Conservation (phyloP, 352 stramenopile genomes). For the Blastocystis sp. region DNA sequence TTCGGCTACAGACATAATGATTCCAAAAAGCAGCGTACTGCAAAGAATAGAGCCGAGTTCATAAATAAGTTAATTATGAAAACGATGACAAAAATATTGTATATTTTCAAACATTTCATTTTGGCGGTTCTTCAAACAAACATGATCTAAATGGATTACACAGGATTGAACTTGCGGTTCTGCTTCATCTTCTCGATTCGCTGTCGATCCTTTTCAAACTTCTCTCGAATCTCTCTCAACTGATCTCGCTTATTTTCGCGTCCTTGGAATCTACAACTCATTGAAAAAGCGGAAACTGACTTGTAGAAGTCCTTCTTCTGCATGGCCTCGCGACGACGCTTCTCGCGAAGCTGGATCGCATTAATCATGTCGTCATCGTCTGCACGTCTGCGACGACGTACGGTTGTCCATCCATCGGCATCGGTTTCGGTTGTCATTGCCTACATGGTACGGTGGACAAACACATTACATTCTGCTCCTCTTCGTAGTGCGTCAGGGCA, state of each 20-base stretch:
- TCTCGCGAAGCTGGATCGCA: slow-evolving; percentile 25
- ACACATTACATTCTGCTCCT: neutral
- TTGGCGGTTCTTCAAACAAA: neutral
- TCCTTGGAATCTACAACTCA: slow-evolving; percentile 6
- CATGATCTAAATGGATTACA: neutral
- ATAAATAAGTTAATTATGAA: neutral
- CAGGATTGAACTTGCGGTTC: slow-evolving; percentile 37
- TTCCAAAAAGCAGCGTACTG: neutral
- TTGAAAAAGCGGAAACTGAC: neutral
- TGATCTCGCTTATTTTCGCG: slow-evolving; percentile 28
- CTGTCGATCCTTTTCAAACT: slow-evolving; percentile 1
- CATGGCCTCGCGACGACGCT: neutral
- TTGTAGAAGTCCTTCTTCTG: slow-evolving; percentile 55
- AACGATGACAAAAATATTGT: neutral
- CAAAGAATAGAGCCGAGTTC: neutral
- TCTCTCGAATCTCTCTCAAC: slow-evolving; percentile 29
- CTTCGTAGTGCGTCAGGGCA: neutral
- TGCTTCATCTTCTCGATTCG: slow-evolving; percentile 39
- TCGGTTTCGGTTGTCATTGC: slow-evolving; percentile 22
- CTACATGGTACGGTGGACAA: neutral
- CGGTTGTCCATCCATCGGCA: slow-evolving; percentile 13
- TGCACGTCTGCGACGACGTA: neutral
- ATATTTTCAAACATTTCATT: neutral
- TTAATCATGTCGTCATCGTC: neutral
- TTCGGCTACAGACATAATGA: neutral